Evolutionary conservation across 495 filamentous ascomycete species (phyloP), one percentile per base, ranked within the genome.

Genomic region (Penicillium crystallinum): DNA sequence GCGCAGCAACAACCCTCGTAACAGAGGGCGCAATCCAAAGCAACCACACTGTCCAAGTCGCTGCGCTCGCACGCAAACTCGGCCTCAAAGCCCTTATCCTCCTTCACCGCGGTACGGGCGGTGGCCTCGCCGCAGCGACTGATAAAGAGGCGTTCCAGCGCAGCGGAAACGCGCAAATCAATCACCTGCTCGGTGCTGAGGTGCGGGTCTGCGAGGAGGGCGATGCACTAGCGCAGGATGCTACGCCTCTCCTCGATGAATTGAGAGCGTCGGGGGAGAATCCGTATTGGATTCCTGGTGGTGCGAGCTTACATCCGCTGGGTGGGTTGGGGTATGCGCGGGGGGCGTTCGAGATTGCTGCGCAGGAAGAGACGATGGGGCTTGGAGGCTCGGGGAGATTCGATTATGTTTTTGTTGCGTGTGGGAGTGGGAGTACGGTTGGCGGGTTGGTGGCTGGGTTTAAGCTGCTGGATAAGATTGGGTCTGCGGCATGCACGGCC

Each of bases 11-110:
- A 27, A 69, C 57, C 9, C 61, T 73, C 7, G 65, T 73, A 8
- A 73, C 70, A n/a, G 70, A 71, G 42, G 70, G 71, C 33, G 71
- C 69, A 8, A 52, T 74, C 27, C 71, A 74, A 53, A 72, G 69
- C 49, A 74, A 74, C 52, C 71, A 74, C 58, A 72, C 69, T 11
- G 62, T 72, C 0, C 71, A 74, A 57, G 71, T 74, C 1, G 58
- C 64, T 19, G 55, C 69, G 1, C 49, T 70, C 2, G 71, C 71
- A 1, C 52, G 41, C 0, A 65, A 53, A 30, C 56, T 74, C 19
- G 57, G 61, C 0, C 56, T 74, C 0, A 59, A 63, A 9, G 53
- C 63, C 0, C 18, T 71, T 0, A 53, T 67, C 6, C 56, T 73
- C 2, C 47, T 73, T 0, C 64, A 67, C 27, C 61, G 61, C 19